phyloP scores from a whole-genome alignment of 441 rosid genomes.

The Euphorbia celastroides region DNA sequence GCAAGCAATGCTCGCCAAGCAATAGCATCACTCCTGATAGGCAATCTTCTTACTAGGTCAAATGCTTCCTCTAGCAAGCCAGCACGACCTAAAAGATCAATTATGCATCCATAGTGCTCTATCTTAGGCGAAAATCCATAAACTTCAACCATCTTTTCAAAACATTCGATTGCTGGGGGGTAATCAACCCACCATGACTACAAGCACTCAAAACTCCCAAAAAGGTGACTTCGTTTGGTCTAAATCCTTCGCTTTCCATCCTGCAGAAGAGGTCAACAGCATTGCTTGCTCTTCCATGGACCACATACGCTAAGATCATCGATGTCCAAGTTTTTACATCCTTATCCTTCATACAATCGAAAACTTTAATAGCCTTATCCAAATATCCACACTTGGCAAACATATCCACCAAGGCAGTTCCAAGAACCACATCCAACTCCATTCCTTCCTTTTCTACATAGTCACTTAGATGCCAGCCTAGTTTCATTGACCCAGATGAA shows the following conservation, averaged over 20 bases:
- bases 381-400: slow-evolving; percentile 53
- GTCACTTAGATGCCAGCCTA: slow-evolving; percentile 33
- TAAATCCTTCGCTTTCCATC: slow-evolving; percentile 50
- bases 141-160: slow-evolving; percentile 45
- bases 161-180: slow-evolving; percentile 44
- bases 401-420: slow-evolving; percentile 69
- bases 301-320: slow-evolving; percentile 54
- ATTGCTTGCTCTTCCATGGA: slow-evolving; percentile 46
- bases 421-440: slow-evolving; percentile 35
- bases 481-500: slow-evolving; percentile 28
- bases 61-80: slow-evolving; percentile 56
- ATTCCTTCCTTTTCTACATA: slow-evolving; percentile 37
- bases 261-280: slow-evolving; percentile 35
- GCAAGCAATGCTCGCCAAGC: slow-evolving; percentile 65
- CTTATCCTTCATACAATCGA: slow-evolving; percentile 42
- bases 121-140: slow-evolving; percentile 37
- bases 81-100: slow-evolving; percentile 59
- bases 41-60: slow-evolving; percentile 39
- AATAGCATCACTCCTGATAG: slow-evolving; percentile 40
- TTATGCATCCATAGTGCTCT: slow-evolving; percentile 61
- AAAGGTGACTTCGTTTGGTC: slow-evolving; percentile 57
- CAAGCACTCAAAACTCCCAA: slow-evolving; percentile 58
- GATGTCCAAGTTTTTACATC: slow-evolving; percentile 63
- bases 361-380: slow-evolving; percentile 50
- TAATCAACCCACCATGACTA: slow-evolving; percentile 58